Evolutionary conservation across 345 rosid species (phyloP).

Genomic region (Angophora floribunda): DNA sequence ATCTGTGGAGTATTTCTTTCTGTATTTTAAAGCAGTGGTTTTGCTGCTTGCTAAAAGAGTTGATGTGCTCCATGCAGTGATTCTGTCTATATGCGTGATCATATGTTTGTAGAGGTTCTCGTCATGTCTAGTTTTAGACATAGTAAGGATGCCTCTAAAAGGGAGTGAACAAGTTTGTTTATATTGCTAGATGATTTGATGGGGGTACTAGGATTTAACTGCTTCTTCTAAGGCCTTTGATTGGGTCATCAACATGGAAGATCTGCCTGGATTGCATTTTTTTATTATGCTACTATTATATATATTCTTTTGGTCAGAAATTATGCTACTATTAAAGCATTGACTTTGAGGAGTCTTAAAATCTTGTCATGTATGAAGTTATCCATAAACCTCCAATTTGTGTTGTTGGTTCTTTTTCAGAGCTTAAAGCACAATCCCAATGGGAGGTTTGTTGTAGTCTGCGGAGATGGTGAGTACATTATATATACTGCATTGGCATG

Average conservation of each 20-base stretch:
- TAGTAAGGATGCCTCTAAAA: background rate
- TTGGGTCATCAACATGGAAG: background rate
- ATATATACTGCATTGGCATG: slow-evolving; percentile 97
- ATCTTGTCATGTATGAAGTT: background rate
- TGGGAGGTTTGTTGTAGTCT: slow-evolving; percentile 95
- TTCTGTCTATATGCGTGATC: background rate
- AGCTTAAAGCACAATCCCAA: slow-evolving; percentile 97
- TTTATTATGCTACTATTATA: background rate
- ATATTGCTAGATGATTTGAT: background rate
- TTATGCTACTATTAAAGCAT: background rate
- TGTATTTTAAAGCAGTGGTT: background rate
- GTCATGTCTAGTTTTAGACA: background rate
- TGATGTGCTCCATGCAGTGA: background rate
- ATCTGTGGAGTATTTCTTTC: background rate
- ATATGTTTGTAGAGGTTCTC: background rate
- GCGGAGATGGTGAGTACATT: slow-evolving; percentile 98
- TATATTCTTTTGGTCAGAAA: background rate
- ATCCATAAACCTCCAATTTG: background rate
- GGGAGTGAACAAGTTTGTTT: background rate
- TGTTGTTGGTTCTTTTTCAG: slow-evolving; percentile 19
- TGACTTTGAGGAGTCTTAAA: background rate
- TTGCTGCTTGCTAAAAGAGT: background rate
- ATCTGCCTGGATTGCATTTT: background rate
- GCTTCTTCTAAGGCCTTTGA: background rate
- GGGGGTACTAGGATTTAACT: background rate